Base-by-base conservation (phyloP, 352 stramenopile species). In the Peronospora tabacina region DNA sequence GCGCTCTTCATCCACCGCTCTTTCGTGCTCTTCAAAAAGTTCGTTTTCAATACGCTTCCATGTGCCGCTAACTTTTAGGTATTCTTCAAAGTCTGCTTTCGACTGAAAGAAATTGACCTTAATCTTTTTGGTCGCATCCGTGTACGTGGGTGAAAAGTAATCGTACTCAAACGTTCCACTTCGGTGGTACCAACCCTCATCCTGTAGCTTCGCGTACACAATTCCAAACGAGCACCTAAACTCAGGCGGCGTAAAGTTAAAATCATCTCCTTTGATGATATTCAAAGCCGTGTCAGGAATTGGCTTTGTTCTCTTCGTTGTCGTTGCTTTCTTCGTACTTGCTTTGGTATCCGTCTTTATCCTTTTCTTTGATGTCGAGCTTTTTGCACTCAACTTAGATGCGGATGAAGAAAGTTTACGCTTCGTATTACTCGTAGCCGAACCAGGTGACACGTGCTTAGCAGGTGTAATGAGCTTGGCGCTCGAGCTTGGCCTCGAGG, bases 71-170 rank as follows among this genome's bases (percentile, higher is more conserved):
- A 69, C 58, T 30, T 85, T 80, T 9, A 90, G 50, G 40, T 68
- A 87, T 29, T 71, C 49, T 34, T 87, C 74, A 0, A 90, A 66
- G 11, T 72, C 62, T 0, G 70, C 75, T 5, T 64, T 36, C 1
- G 75, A 87, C 33, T 73, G 74, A 57, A 87, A 90, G 38, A 74
- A 87, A 55, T 87, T 86, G 35, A 66, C 54, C 46, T 72, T 72
- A 7, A 75, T 15, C 30, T 75, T 61, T 15, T 79, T 72, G 3
- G 48, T 86, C 7, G 68, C 62, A 9, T 74, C 59, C 10, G 66
- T 80, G 64, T 80, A 87, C 7, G 66, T 67, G 2, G 79, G 79
- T 20, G 75, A 75, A 33, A 90, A 90, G 68, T 90, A 90, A 51
- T 90, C 79, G 58, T 90, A 90, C 63, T 84, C 79, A 22, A 90